Conservation (phyloP, 2,329 filamentous ascomycete genomes). For the Tolypocladium nubicola region DNA sequence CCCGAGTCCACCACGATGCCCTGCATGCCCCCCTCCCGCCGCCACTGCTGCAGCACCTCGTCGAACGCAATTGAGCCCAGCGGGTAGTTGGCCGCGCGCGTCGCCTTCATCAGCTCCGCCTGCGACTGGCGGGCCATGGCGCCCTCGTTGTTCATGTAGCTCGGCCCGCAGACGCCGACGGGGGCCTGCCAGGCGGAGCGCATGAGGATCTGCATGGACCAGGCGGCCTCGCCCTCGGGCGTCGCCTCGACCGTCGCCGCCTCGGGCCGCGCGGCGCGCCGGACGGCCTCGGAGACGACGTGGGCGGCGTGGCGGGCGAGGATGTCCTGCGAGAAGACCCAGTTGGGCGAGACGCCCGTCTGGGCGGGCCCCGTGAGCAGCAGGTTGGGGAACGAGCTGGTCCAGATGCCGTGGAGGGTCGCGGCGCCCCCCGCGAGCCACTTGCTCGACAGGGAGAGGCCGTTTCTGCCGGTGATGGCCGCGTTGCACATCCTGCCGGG, state of each 20-base stretch:
- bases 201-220: constrained; percentile 28
- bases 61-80: constrained; percentile 14
- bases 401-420: constrained; percentile 42
- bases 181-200: constrained; percentile 27
- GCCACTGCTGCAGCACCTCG: constrained; percentile 15
- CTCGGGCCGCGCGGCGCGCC: constrained; percentile 7
- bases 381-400: constrained; percentile 42
- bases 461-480: constrained; percentile 30
- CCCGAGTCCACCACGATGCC: constrained; percentile 4
- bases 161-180: constrained; percentile 39
- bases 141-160: constrained; percentile 40
- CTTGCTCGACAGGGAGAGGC: constrained; percentile 31
- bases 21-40: constrained; percentile 17
- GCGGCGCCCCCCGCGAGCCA: constrained; percentile 28
- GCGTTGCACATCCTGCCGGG: constrained; percentile 8
- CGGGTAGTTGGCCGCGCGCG: constrained; percentile 13
- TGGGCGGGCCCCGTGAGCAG: constrained; percentile 36
- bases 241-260: constrained; percentile 30
- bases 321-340: constrained; percentile 23
- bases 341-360: constrained; percentile 26
- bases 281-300: constrained; percentile 14
- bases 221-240: constrained; percentile 33
- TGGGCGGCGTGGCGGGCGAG: constrained; percentile 31
- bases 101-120: constrained; percentile 20
- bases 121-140: constrained; percentile 9